phyloP scores from a whole-genome alignment of 495 filamentous ascomycete species.

The Talaromyces ruber region DNA sequence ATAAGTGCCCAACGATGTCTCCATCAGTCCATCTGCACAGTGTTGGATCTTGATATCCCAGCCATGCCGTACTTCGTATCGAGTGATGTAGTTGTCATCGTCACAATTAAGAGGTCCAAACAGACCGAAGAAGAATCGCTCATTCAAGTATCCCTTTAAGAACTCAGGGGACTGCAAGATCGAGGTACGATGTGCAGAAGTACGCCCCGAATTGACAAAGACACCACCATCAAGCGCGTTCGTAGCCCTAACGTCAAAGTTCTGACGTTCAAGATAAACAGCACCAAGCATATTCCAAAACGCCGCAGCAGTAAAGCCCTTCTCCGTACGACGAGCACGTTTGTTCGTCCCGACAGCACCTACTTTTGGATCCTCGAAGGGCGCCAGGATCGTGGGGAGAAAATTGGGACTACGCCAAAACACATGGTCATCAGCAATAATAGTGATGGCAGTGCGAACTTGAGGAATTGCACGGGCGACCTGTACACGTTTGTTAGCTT shows the following conservation, averaged over 20 bases:
- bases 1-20: constrained; percentile 49
- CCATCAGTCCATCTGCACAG: constrained; percentile 44
- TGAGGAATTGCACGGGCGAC: constrained; percentile 31
- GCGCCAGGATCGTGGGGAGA: constrained; percentile 13
- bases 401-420: constrained; percentile 56
- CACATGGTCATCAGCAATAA: constrained; percentile 46
- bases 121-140: constrained; percentile 43
- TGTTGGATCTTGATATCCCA: constrained; percentile 59
- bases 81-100: constrained; percentile 39
- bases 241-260: constrained; percentile 47
- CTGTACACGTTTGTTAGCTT: constrained; percentile 41
- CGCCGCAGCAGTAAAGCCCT: constrained; percentile 16
- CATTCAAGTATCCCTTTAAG: constrained; percentile 44
- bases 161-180: constrained; percentile 39
- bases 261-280: constrained; percentile 46
- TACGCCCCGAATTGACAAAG: constrained; percentile 47
- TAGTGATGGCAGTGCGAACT: constrained; percentile 35
- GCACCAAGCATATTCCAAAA: constrained; percentile 45
- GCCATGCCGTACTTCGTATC: constrained; percentile 45
- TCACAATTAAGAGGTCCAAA: constrained; percentile 38
- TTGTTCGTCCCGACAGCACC: constrained; percentile 46
- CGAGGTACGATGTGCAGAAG: constrained; percentile 35
- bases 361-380: constrained; percentile 23
- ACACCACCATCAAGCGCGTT: constrained; percentile 48
- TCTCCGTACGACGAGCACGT: constrained; percentile 26